A percentile compares a stretch with the other conserved stretches of the same genome.
Evolutionary conservation across 805 yeast genomes (phyloP).

Genomic region (Zygosaccharomyces siamensis): DNA sequence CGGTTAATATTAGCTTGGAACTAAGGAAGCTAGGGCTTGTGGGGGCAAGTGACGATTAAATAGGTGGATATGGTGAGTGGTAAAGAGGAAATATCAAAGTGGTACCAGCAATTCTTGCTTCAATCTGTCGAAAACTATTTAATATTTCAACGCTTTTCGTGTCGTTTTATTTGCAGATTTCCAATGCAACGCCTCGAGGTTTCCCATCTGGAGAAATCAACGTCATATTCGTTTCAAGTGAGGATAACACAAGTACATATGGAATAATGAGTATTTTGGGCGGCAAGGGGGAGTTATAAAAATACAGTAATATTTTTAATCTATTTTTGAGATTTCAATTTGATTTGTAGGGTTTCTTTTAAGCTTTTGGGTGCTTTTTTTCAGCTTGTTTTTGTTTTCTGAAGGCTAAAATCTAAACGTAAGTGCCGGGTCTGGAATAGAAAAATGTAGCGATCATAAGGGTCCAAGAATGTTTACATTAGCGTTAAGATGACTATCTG

Average conservation of each 20-base stretch:
- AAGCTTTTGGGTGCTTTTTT: not conserved
- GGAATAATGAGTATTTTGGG: not conserved
- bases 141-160: not conserved
- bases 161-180: conserved; percentile 2
- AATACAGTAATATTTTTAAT: not conserved
- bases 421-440: not conserved
- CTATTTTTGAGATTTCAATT: not conserved
- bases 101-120: not conserved
- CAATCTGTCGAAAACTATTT: not conserved
- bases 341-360: not conserved
- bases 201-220: conserved; percentile 3
- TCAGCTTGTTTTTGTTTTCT: not conserved
- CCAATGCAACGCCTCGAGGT: conserved; percentile 6
- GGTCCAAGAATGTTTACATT: not conserved
- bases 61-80: no score
- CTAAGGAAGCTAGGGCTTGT: not conserved
- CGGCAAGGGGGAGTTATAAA: not conserved
- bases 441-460: not conserved
- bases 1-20: not conserved
- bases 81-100: not conserved
- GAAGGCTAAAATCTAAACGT: not conserved
- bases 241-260: not conserved
- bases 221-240: not conserved
- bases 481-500: not conserved
- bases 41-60: no score